Percentiles rank a stretch among this genome's conserved stretches.
These are phyloP conservation scores for Mariannaea elegans DNA, from an alignment of 2,329 filamentous ascomycete species.

Conservation along the genomic window DNA sequence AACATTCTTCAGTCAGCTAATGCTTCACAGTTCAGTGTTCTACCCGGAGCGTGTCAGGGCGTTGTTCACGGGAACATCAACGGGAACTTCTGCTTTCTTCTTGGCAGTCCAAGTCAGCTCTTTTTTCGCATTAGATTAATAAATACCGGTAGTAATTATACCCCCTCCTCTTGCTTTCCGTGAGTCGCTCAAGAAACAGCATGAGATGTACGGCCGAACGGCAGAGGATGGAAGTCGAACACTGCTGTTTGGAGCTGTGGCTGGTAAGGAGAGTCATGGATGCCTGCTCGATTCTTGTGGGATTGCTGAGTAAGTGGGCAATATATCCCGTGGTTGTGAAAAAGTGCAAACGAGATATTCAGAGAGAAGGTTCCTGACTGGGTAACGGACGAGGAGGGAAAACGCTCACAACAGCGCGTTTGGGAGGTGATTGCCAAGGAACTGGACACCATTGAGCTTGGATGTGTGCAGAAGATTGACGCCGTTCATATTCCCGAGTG, in stretches of 20 bases:
- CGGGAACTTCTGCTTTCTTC: too few species aligned
- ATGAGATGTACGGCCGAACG: slow-evolving; percentile 25
- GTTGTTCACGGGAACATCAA: too few species aligned
- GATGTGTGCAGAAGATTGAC: slow-evolving; percentile 35
- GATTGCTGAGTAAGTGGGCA: slow-evolving; percentile 39
- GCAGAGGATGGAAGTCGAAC: slow-evolving; percentile 43
- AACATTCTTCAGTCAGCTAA: too few species aligned
- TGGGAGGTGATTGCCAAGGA: slow-evolving; percentile 42
- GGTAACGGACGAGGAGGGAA: slow-evolving; percentile 30
- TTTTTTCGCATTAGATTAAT: too few species aligned
- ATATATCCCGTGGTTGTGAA: not conserved
- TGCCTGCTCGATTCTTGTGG: slow-evolving; percentile 36
- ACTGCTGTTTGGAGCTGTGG: slow-evolving; percentile 36
- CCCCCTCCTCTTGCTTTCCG: not conserved
- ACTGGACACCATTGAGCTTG: slow-evolving; percentile 41
- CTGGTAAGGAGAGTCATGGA: slow-evolving; percentile 40
- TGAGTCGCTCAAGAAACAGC: slow-evolving; percentile 1
- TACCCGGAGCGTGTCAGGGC: too few species aligned
- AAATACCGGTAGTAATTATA: too few species aligned
- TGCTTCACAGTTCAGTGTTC: too few species aligned
- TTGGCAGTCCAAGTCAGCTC: too few species aligned
- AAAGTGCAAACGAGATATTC: not conserved
- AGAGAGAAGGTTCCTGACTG: slow-evolving; percentile 34
- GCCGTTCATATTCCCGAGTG: too few species aligned
- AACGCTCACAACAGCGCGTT: slow-evolving; percentile 33